A percentile compares a stretch with the other conserved stretches of the same genome.
Evolutionary conservation across 2,329 filamentous ascomycete species (phyloP).

Genomic region (Penicillium sclerotigenum): DNA sequence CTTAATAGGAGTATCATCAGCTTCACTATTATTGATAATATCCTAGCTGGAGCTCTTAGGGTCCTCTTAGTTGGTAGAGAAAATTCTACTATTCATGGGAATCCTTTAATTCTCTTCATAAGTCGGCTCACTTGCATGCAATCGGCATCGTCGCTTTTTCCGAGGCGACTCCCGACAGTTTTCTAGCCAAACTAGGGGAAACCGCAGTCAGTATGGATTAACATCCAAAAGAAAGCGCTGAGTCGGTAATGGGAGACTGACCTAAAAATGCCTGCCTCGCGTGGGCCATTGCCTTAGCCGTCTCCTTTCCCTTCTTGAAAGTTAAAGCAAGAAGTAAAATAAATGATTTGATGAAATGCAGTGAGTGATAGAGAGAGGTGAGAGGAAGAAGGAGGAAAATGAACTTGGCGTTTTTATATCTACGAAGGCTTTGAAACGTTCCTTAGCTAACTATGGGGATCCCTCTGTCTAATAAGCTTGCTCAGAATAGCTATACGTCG

Average conservation of each 20-base stretch:
- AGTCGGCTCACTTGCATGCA: no score
- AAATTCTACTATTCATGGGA: no score
- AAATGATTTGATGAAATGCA: no score
- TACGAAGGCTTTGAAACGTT: not conserved
- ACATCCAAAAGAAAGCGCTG: rapidly evolving
- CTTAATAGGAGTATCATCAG: not conserved
- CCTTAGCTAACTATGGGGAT: not conserved
- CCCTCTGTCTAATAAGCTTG: not conserved
- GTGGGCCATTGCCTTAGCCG: not conserved
- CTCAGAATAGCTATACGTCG: not conserved
- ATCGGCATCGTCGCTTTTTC: no score
- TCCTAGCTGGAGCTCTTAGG: not conserved
- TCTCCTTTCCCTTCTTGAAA: not conserved
- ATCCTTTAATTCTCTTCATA: no score
- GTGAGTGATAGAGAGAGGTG: not conserved
- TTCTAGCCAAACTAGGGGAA: not conserved
- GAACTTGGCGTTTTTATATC: not conserved
- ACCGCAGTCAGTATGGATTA: not conserved
- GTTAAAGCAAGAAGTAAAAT: no score
- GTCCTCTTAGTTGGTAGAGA: not conserved
- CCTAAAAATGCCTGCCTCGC: no score
- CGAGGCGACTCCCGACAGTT: no score
- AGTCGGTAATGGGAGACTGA: not conserved
- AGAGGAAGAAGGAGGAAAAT: not conserved
- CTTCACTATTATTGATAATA: no score